phyloP scores from a whole-genome alignment of 257 asterid species.

The Jacaranda copaia region DNA sequence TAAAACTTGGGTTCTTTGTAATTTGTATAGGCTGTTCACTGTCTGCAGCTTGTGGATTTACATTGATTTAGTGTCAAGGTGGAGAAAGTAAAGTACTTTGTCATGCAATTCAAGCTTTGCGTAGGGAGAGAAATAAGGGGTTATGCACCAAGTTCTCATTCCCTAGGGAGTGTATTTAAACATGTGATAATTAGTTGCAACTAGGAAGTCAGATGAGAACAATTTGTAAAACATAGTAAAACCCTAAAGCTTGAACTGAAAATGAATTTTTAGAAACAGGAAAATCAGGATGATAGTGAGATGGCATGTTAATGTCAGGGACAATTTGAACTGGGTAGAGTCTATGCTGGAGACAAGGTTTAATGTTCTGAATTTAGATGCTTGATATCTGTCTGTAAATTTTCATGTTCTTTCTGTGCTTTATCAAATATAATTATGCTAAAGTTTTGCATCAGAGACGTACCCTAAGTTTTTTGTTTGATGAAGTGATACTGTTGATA shows the following conservation, averaged over 20 bases:
- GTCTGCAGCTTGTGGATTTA: background rate
- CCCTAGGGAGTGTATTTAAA: background rate
- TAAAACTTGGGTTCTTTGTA: constrained; percentile 5
- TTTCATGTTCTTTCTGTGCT: constrained; percentile 3
- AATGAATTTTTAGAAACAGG: background rate
- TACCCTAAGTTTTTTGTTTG: no score
- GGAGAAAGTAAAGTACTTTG: background rate
- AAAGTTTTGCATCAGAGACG: background rate
- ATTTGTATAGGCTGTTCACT: background rate
- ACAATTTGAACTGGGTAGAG: background rate
- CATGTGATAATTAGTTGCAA: background rate
- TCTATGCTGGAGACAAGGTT: constrained; percentile 14
- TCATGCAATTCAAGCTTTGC: background rate
- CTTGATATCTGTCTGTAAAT: background rate
- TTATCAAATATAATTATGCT: no score
- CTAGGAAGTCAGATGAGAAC: background rate
- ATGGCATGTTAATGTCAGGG: background rate
- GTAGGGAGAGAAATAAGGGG: background rate
- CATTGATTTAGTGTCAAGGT: background rate
- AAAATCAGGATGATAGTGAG: background rate
- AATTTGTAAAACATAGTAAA: constrained; percentile 8
- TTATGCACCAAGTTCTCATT: background rate
- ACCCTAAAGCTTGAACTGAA: background rate
- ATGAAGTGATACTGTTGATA: no score
- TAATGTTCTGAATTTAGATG: background rate